phyloP scores from a whole-genome alignment of 176 grass and related monocot species.

The Eragrostis nindensis region DNA sequence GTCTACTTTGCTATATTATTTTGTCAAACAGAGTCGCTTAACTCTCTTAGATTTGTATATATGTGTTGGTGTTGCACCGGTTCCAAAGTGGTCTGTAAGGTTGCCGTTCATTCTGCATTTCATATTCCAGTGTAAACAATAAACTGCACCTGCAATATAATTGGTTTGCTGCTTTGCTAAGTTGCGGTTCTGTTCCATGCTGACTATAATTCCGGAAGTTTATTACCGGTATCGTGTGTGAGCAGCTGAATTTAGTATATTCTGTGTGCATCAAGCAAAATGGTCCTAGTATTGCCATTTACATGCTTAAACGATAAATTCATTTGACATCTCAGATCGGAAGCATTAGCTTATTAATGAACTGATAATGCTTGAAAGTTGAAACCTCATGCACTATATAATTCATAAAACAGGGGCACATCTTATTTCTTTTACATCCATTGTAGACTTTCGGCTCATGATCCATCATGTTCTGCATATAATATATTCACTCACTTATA shows the following conservation, averaged over 20 bases:
- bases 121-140: conserved; percentile 25
- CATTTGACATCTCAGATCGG: background rate
- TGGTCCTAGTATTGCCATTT: background rate
- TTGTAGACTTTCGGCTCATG: background rate
- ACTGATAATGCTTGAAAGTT: background rate
- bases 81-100: conserved; percentile 29
- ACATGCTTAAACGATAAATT: background rate
- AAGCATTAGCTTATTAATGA: background rate
- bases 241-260: background rate
- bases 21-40: conserved; percentile 20
- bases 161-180: background rate
- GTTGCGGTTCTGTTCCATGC: background rate
- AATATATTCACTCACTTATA: background rate
- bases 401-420: background rate
- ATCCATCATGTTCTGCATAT: background rate
- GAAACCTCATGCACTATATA: background rate
- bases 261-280: background rate
- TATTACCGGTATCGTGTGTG: background rate
- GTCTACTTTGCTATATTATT: conserved; percentile 12
- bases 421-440: background rate
- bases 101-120: conserved; percentile 17
- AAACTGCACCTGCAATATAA: background rate
- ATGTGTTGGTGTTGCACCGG: background rate
- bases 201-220: background rate
- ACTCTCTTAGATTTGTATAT: conserved; percentile 44